Conservation (phyloP, 2,329 filamentous ascomycete genomes). For the Madurella mycetomatis region DNA sequence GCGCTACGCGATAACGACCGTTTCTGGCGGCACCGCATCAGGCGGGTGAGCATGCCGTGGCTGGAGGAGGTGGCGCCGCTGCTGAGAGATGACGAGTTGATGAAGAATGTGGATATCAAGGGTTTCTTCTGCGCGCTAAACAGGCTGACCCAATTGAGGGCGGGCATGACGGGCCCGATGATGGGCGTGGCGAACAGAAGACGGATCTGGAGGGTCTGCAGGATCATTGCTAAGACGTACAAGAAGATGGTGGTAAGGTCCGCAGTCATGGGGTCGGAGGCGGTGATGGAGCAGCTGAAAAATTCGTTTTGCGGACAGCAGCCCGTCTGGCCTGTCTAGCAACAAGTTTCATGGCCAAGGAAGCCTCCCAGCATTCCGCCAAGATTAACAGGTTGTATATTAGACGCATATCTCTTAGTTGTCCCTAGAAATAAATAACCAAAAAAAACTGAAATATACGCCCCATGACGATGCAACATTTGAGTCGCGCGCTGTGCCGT, state of each 20-base stretch:
- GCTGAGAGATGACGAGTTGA: neutral
- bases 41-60: constrained; percentile 5
- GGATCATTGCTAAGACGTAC: neutral
- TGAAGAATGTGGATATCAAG: neutral
- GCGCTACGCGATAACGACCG: neutral
- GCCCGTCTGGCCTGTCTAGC: no score
- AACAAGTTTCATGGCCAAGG: no score
- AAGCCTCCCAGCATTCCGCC: neutral
- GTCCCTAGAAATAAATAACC: neutral
- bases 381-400: neutral
- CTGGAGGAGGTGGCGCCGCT: neutral
- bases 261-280: neutral
- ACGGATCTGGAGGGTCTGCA: constrained; percentile 2
- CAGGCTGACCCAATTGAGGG: neutral
- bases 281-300: neutral
- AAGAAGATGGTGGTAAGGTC: neutral
- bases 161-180: neutral
- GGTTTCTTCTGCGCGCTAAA: neutral
- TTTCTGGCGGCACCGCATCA: constrained; percentile 5
- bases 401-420: neutral
- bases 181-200: constrained; percentile 4
- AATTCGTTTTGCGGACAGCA: neutral
- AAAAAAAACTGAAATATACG: neutral
- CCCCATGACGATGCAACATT: neutral
- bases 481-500: neutral